These are phyloP conservation scores for Avena sativa DNA, from an alignment of 176 grass and related monocot species.

Conservation along the genomic window DNA sequence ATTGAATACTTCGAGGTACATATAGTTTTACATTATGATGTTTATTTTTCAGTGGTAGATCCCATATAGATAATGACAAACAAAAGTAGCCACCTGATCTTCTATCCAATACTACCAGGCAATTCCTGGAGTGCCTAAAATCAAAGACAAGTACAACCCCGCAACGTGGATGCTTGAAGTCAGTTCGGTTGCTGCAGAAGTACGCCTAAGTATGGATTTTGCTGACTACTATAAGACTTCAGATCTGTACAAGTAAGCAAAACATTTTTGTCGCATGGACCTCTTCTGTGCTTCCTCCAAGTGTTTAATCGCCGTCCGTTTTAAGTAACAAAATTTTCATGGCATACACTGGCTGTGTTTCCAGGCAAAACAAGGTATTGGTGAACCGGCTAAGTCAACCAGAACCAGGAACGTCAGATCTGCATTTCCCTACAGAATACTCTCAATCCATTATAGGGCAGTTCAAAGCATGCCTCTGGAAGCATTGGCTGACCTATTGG, in stretches of 20 bases:
- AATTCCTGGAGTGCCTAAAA: constrained; percentile 96
- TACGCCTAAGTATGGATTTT: constrained; percentile 82
- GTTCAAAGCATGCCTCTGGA: constrained; percentile 98
- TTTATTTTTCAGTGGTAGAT: constrained; percentile 8
- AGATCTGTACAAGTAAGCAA: constrained; percentile 71
- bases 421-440: constrained; percentile 88
- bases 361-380: constrained; percentile 81
- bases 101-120: constrained; percentile 54
- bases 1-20: constrained; percentile 94
- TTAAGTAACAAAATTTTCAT: constrained; percentile 40
- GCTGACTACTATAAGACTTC: constrained; percentile 80
- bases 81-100: constrained; percentile 21
- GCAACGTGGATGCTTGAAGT: constrained; percentile 99
- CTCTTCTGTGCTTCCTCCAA: background rate
- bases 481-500: constrained; percentile 94
- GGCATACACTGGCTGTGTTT: constrained; percentile 28
- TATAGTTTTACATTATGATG: constrained; percentile 18
- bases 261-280: constrained; percentile 14
- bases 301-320: background rate
- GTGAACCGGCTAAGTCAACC: constrained; percentile 76
- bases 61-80: constrained; percentile 8
- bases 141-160: constrained; percentile 95
- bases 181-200: constrained; percentile 86
- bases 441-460: constrained; percentile 66
- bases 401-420: constrained; percentile 65